Evolutionary conservation across 2,329 filamentous ascomycete species (phyloP), one percentile per base, ranked within the genome.

Genomic region (Aspergillus amoenus): DNA sequence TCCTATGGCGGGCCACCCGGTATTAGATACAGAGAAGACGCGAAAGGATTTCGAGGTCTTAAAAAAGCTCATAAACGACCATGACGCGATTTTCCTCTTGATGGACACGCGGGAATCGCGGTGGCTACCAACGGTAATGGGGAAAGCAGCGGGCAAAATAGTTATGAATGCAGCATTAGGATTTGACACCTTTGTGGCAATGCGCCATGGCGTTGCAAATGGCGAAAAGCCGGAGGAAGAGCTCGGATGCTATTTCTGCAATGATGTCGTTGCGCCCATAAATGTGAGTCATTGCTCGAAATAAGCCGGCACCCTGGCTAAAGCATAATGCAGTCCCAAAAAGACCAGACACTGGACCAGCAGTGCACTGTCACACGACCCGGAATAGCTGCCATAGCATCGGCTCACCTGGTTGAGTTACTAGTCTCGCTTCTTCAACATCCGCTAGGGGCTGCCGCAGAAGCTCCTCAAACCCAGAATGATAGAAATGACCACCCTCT

Each of bases 361-460:
- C 94, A 97, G 76, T 99, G 94, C 75, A 99, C 94, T 0, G 94
- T 99, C 18, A 99, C 94, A 3, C 86, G 94, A 9, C 94, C 94
- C 0, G 94, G 94, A 15, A 87, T 96, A 37, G 93, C 94, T 13
- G 88, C 92, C 9, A 94, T 97, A 56, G 94, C 94, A 7, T 97
- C 94, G 2, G 91, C 91, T 2, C 82, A 96, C 34, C 82, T 97
- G 5, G 93, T 97, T 47, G 94, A 99, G 73, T 82, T 97, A 5
- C 82, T 99, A 27, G 87, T 93, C 9, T 95, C 90, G 57, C 78
- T 97, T 37, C 79, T 97, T 9, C 94, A 99, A 70, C 93, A 96
- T 70, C 92, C 93, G 0, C 78, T 81, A 21, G 75, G 74, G 40
- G 69, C 70, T 49, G 65, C 72, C 13, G 78, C 78, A 30, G 74